Evolutionary conservation across 1,139 yeast genomes (phyloP), one percentile per base, ranked within the genome.

Genomic region (Protomyces pachydermus): DNA sequence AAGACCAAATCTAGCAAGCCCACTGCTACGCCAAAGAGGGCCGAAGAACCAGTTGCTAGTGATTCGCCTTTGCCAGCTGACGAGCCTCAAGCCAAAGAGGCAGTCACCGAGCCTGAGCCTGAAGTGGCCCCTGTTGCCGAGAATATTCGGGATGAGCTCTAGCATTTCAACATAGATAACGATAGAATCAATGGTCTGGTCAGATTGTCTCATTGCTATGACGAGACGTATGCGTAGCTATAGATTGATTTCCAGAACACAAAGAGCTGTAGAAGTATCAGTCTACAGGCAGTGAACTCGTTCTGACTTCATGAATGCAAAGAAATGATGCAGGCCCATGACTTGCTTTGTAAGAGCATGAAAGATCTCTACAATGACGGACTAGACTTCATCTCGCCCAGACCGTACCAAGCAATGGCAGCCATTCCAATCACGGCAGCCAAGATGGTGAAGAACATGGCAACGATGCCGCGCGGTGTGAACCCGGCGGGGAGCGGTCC

Each of bases 401-500:
- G 79, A 73, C 98, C 98, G 76, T 91, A 93, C 75, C 85, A 76
- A 67, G 86, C 82, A 73, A 93, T 88, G 67, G 88, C 82, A 65
- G 78, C 80, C 76, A 91, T 79, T 73, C 98, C 98, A 35, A 87
- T 77, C 65, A 89, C 72, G 69, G 96, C 98, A 65, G 91, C 80
- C 67, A 91, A 72, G 73, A 87, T 80, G 35, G 97, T 90, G 76
- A 91, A 83, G 37, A 84, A 86, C 74, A 93, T 78, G 12, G 98
- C 98, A 66, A 91, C 86, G 72, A 87, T 86, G 74, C 98, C 98
- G 71, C 87, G 85, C 55, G 87, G 82, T 54, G 98, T 91, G 81
- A 93, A 91, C 3, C 97, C 97, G 50, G 79, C 73, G 50, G 98
- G 98, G 72, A 93, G 81, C 42, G 79, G 76, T 23, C 54, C 65